Conservation (phyloP, 768 basidiomycete species). For the Leccinum broughii region DNA sequence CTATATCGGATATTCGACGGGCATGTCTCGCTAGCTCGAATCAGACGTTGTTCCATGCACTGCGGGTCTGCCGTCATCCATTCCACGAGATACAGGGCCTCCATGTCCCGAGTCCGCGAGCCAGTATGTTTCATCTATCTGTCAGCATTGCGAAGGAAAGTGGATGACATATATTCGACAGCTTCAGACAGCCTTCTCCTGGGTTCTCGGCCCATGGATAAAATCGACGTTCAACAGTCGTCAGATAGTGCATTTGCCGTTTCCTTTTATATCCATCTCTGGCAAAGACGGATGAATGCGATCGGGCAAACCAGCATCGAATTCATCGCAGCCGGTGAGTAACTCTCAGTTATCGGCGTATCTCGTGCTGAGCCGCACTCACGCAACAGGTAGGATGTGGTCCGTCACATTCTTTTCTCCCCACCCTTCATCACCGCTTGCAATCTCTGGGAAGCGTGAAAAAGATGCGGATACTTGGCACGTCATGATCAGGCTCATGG, state of each 20-base stretch:
- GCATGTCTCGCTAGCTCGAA: constrained; percentile 53
- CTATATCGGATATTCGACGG: constrained; percentile 61
- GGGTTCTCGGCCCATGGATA: constrained; percentile 47
- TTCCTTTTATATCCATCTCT: constrained; percentile 52
- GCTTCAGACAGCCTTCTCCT: constrained; percentile 42
- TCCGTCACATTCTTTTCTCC: too few species aligned
- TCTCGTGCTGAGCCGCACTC: too few species aligned
- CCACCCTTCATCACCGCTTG: too few species aligned
- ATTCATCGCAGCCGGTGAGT: constrained; percentile 52
- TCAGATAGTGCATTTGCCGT: constrained; percentile 41
- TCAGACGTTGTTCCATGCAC: constrained; percentile 29
- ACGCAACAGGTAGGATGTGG: too few species aligned
- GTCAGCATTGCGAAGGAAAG: not conserved
- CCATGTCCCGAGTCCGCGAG: constrained; percentile 10
- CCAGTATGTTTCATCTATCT: constrained; percentile 26
- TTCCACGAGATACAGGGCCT: constrained; percentile 27
- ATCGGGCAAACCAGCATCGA: constrained; percentile 57
- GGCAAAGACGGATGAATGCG: constrained; percentile 71
- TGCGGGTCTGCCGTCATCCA: constrained; percentile 24
- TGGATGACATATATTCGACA: constrained; percentile 3
- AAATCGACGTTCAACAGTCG: constrained; percentile 51
- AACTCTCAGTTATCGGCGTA: not conserved
- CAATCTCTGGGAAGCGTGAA: too few species aligned
- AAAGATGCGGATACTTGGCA: too few species aligned
- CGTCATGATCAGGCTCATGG: too few species aligned